phyloP scores from a whole-genome alignment of 192 early-diverging fungal genomes.

The Coemansia sp. region DNA sequence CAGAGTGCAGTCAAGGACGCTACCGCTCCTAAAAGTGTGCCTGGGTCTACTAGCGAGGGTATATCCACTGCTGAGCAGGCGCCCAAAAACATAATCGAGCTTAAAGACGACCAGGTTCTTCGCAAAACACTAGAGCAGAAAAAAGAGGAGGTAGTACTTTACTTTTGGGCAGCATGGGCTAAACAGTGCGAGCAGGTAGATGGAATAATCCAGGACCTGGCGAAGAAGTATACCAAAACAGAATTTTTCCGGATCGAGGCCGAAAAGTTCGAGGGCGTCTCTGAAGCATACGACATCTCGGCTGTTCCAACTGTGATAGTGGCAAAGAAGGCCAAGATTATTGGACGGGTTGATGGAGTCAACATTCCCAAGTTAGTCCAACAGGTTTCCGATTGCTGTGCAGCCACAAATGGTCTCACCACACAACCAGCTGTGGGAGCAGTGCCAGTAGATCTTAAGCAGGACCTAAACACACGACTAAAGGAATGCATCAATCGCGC shows the following conservation, averaged over 20 bases:
- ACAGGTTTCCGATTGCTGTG: constrained; percentile 53
- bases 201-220: constrained; percentile 84
- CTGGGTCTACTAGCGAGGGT: background rate
- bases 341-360: constrained; percentile 85
- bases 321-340: constrained; percentile 63
- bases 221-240: constrained; percentile 70
- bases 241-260: constrained; percentile 88
- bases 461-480: constrained; percentile 70
- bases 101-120: constrained; percentile 36
- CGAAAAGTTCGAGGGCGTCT: constrained; percentile 84
- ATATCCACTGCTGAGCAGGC: background rate
- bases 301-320: constrained; percentile 91
- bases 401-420: constrained; percentile 22
- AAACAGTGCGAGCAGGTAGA: constrained; percentile 90
- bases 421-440: constrained; percentile 34
- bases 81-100: constrained; percentile 25
- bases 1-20: background rate
- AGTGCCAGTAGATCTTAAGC: constrained; percentile 58
- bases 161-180: constrained; percentile 94
- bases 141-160: constrained; percentile 57
- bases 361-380: constrained; percentile 80
- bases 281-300: constrained; percentile 84
- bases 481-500: constrained; percentile 66
- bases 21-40: background rate
- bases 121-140: constrained; percentile 32